phyloP scores from a whole-genome alignment of 2,329 filamentous ascomycete species.

The Aspergillus intermedius region DNA sequence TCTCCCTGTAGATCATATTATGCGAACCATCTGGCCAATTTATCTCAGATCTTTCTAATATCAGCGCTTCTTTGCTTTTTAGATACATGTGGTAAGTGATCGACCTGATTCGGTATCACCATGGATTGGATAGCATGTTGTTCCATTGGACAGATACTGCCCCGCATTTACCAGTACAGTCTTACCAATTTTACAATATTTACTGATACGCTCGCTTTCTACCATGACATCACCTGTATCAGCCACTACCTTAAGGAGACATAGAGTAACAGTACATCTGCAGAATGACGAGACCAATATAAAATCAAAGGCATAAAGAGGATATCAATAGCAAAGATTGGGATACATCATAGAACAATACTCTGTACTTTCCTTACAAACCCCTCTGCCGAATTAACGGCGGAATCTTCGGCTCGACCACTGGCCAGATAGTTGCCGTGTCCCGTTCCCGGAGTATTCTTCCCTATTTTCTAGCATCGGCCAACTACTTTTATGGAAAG shows the following conservation, averaged over 20 bases:
- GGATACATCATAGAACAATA: too few species aligned
- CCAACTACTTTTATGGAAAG: too few species aligned
- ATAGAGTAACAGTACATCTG: not conserved
- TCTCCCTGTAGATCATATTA: constrained; percentile 20
- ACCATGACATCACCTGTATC: not conserved
- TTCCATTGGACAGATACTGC: not conserved
- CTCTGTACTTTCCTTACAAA: too few species aligned
- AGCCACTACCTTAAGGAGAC: not conserved
- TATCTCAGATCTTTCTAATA: too few species aligned
- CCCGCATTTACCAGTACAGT: not conserved
- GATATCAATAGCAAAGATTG: too few species aligned
- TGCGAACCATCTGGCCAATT: constrained; percentile 13
- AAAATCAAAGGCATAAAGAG: too few species aligned
- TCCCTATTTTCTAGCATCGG: not conserved
- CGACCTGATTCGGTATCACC: not conserved
- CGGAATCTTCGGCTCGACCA: not conserved
- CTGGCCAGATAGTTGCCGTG: not conserved
- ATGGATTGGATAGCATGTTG: not conserved
- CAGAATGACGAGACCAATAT: too few species aligned
- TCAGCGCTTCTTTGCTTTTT: too few species aligned
- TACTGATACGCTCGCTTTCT: not conserved
- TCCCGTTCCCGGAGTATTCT: not conserved
- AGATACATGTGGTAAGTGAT: too few species aligned
- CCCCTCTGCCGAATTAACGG: not conserved
- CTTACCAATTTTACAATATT: not conserved